These are phyloP conservation scores for Aspergillus pseudoterreus DNA, from an alignment of 2,329 filamentous ascomycete species.

Conservation along the genomic window DNA sequence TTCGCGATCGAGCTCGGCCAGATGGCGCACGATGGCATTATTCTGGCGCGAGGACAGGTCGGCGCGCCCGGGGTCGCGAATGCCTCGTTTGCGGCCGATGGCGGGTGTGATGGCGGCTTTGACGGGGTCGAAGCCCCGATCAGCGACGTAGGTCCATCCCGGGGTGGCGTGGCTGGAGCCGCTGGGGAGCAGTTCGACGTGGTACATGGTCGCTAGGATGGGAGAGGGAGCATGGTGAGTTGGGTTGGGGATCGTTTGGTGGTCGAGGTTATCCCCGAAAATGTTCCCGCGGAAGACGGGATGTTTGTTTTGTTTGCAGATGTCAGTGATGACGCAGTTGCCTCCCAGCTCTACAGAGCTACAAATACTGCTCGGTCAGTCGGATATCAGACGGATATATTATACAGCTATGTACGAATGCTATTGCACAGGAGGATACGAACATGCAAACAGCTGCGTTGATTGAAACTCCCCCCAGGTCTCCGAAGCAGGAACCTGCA, in stretches of 20 bases:
- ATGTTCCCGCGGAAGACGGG: neutral
- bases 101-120: slow-evolving; percentile 52
- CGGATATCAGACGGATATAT: neutral
- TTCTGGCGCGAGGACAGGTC: slow-evolving; percentile 80
- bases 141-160: slow-evolving; percentile 89
- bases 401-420: neutral
- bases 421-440: neutral
- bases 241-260: neutral
- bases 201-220: slow-evolving; percentile 49
- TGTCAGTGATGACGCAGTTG: slow-evolving; percentile 6
- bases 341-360: neutral
- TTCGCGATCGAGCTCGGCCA: slow-evolving; percentile 79
- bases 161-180: slow-evolving; percentile 67
- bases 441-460: neutral
- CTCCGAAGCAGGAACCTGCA: neutral
- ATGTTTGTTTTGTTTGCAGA: slow-evolving; percentile 21
- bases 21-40: slow-evolving; percentile 73
- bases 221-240: neutral
- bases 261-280: neutral
- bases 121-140: slow-evolving; percentile 60
- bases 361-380: neutral
- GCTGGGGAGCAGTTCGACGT: slow-evolving; percentile 78
- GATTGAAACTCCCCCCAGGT: neutral
- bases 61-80: slow-evolving; percentile 55
- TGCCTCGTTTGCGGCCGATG: slow-evolving; percentile 65